Conservation (phyloP, 2,329 filamentous ascomycete species). For the Xylogone sp. region DNA sequence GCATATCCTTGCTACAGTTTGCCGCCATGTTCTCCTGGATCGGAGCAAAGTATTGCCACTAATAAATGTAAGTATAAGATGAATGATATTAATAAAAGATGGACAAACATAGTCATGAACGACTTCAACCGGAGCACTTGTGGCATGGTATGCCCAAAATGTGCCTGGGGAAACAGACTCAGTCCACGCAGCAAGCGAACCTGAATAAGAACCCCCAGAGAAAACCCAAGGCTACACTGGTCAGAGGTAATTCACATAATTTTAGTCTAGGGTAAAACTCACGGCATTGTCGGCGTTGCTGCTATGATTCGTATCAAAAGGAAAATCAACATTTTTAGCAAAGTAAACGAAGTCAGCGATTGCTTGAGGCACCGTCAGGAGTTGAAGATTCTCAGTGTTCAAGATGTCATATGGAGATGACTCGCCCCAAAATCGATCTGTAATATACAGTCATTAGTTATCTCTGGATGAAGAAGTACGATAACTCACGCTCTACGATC, state of each 20-base stretch:
- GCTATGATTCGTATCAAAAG: constrained; percentile 41
- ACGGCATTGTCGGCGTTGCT: constrained; percentile 47
- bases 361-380: constrained; percentile 47
- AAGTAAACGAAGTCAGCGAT: constrained; percentile 50
- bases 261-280: constrained; percentile 16
- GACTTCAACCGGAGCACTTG: constrained; percentile 47
- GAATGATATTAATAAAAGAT: not conserved
- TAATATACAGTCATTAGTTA: not conserved
- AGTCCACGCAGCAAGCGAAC: constrained; percentile 48
- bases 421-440: constrained; percentile 51
- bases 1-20: constrained; percentile 11
- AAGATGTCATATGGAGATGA: constrained; percentile 45
- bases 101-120: constrained; percentile 40
- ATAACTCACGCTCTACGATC: constrained; percentile 43
- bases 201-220: constrained; percentile 49
- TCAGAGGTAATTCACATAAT: not conserved
- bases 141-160: constrained; percentile 52
- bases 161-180: constrained; percentile 45
- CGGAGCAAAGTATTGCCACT: constrained; percentile 4
- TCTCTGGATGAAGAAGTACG: not conserved
- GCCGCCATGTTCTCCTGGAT: constrained; percentile 7
- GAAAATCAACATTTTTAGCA: constrained; percentile 44
- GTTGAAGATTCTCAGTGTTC: constrained; percentile 46
- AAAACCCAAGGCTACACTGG: constrained; percentile 44
- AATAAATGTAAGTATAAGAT: not conserved